Conservation (phyloP, 2,329 filamentous ascomycete species). For the Fusarium sacchari region DNA sequence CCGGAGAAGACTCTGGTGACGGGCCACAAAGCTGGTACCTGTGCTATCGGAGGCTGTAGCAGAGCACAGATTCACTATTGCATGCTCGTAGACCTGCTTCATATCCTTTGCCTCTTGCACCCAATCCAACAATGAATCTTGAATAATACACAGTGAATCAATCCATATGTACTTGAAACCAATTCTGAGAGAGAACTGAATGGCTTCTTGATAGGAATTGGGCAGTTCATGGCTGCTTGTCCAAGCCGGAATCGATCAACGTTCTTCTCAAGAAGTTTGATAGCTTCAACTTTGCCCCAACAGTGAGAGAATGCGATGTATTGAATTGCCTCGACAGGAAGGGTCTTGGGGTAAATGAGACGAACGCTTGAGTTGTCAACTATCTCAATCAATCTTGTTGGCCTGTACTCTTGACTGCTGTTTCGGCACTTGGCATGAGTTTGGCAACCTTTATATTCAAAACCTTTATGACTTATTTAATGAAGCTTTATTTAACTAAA, state of each 20-base stretch:
- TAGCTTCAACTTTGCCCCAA: not conserved
- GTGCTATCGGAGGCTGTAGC: not conserved
- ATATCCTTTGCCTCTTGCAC: not conserved
- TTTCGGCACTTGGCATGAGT: not conserved
- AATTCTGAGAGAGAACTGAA: accelerated
- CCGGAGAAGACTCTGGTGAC: no score
- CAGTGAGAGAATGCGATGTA: not conserved
- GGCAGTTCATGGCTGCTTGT: accelerated
- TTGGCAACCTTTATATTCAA: no score
- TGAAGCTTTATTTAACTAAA: no score
- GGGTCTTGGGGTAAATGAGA: not conserved
- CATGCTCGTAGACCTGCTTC: not conserved
- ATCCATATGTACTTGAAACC: not conserved
- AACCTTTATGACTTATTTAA: no score
- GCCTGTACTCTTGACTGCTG: accelerated
- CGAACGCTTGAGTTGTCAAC: not conserved
- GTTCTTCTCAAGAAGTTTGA: not conserved
- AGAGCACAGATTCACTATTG: not conserved
- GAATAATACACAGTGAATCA: not conserved
- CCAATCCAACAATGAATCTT: not conserved
- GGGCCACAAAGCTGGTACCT: not conserved
- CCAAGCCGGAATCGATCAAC: not conserved
- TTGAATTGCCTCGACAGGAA: not conserved
- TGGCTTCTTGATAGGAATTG: not conserved
- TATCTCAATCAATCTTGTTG: not conserved